Base-by-base conservation (phyloP, 1,284 basidiomycete species). In the Ustilago hordei region DNA sequence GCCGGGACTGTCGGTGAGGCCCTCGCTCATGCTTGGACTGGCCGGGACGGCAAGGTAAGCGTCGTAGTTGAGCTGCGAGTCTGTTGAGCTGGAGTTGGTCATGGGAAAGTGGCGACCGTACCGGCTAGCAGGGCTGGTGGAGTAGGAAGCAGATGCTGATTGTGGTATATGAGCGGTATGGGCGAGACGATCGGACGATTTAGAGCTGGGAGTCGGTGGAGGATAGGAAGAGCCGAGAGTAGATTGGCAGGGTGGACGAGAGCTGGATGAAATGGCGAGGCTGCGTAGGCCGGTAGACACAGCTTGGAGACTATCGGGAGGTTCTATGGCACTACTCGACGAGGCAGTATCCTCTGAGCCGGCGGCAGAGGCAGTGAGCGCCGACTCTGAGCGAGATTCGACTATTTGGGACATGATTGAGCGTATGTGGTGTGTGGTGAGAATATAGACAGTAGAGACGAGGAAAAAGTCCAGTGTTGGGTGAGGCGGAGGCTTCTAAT, bases 1-100 rank as follows among this genome's bases (percentile, higher is more conserved):
- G 56, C 79, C 81, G 4, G 82, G 81, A 39, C 81, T 82, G 43
- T 78, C 75, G 39, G 75, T 78, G 43, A 78, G 68, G 3, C 67
- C 64, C 19, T 78, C 75, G 60, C 75, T 78, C 68, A 78, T 75
- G 65, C 75, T 78, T 7, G 75, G 75, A 34, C 75, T 78, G 2
- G 75, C 68, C 2, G 75, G 75, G 2, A 78, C 67, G 13, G 61
- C 56, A 15, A 68, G 64, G 9, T 36, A 45, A 13, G 9, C 36
- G 43, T 75, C 72, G 45, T 64, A 64, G 53, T 58, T 65, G 55
- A 75, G 67, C 4, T 70, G 60, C 43, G 72, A 75, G 41, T 75
- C 72, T 56, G 60, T 38, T 11, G 72, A 75, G 60, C 60, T 63
- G 11, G 67, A 75, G 43, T 62, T 64, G 72, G 72, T 45, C 72